Evolutionary conservation across 441 rosid genomes (phyloP).

Genomic region (Eruca vesicaria): DNA sequence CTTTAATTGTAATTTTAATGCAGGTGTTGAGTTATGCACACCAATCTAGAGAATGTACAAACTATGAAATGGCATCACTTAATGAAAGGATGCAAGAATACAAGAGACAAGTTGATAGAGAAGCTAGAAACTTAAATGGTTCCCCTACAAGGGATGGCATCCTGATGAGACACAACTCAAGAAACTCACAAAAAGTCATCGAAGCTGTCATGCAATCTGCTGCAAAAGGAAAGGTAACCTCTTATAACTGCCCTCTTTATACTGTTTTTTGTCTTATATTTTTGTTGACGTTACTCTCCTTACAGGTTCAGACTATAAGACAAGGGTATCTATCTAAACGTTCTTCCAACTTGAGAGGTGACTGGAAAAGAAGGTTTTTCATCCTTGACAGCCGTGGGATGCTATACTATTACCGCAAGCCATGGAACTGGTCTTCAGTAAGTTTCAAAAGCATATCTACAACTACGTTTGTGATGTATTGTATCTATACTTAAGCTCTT

Average conservation of each 20-base stretch:
- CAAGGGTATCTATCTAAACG: slow-evolving; percentile 98
- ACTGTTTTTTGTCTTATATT: slow-evolving; percentile 1
- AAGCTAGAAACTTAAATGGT: slow-evolving; percentile 46
- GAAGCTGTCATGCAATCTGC: slow-evolving; percentile 98
- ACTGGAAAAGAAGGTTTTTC: slow-evolving; percentile 98
- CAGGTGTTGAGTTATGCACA: slow-evolving; percentile 88
- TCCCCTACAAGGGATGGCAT: slow-evolving; percentile 59
- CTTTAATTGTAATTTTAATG: slow-evolving; percentile 10
- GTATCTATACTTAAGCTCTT: slow-evolving; percentile 19
- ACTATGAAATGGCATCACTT: slow-evolving; percentile 87
- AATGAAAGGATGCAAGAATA: slow-evolving; percentile 83
- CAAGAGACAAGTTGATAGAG: slow-evolving; percentile 81
- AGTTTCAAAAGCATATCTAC: slow-evolving; percentile 38
- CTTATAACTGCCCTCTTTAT: not conserved
- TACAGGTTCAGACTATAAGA: slow-evolving; percentile 91
- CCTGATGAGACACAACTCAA: slow-evolving; percentile 46
- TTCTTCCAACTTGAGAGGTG: slow-evolving; percentile 95
- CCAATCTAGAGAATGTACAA: slow-evolving; percentile 87
- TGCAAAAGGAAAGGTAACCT: slow-evolving; percentile 76
- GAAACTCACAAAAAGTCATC: slow-evolving; percentile 87
- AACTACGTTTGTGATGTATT: slow-evolving; percentile 2
- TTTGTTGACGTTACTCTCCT: slow-evolving; percentile 9
- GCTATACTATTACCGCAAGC: slow-evolving; percentile 95
- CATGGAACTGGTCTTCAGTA: slow-evolving; percentile 70
- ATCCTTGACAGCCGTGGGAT: slow-evolving; percentile 97